Percentiles rank a stretch among this genome's conserved stretches.
Evolutionary conservation across 2,329 filamentous ascomycete genomes (phyloP).

Genomic region (Blastomyces silverae): DNA sequence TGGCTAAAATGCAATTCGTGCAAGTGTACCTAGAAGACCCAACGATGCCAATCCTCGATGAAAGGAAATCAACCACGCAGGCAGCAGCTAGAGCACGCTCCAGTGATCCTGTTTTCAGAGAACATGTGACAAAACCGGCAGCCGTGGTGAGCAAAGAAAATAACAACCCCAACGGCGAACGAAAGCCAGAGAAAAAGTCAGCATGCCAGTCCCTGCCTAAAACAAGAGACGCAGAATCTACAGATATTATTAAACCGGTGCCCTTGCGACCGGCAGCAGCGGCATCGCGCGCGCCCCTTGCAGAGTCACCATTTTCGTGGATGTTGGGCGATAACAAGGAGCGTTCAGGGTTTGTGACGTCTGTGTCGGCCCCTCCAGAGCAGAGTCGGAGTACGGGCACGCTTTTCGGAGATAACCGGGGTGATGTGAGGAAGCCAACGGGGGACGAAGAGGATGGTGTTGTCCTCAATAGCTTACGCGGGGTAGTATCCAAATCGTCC

Average conservation of each 20-base stretch:
- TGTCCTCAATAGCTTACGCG: conserved; percentile 30
- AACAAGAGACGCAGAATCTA: conserved; percentile 10
- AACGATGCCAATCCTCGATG: conserved; percentile 28
- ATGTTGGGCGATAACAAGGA: conserved; percentile 44
- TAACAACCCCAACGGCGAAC: not conserved
- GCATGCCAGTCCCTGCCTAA: not conserved
- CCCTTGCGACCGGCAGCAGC: conserved; percentile 24
- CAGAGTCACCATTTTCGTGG: conserved; percentile 46
- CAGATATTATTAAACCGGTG: conserved; percentile 22
- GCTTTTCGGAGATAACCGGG: conserved; percentile 29
- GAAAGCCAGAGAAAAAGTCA: not conserved
- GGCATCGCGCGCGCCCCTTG: conserved; percentile 37
- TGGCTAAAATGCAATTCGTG: conserved; percentile 40
- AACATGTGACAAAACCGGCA: not conserved
- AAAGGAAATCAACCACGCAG: conserved; percentile 1
- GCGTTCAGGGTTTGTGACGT: conserved; percentile 42
- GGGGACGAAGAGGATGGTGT: conserved; percentile 36
- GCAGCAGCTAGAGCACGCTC: not conserved
- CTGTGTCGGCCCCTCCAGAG: conserved; percentile 41
- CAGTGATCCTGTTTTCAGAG: not conserved
- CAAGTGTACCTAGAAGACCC: conserved; percentile 40
- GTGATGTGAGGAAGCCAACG: conserved; percentile 27
- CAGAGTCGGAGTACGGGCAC: conserved; percentile 29
- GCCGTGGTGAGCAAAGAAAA: conserved; percentile 1
- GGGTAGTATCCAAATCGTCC: conserved; percentile 12